A percentile compares a stretch with the other conserved stretches of the same genome.
Evolutionary conservation across 306 rosid genomes (phyloP).

Genomic region (Sechiopsis laciniata): DNA sequence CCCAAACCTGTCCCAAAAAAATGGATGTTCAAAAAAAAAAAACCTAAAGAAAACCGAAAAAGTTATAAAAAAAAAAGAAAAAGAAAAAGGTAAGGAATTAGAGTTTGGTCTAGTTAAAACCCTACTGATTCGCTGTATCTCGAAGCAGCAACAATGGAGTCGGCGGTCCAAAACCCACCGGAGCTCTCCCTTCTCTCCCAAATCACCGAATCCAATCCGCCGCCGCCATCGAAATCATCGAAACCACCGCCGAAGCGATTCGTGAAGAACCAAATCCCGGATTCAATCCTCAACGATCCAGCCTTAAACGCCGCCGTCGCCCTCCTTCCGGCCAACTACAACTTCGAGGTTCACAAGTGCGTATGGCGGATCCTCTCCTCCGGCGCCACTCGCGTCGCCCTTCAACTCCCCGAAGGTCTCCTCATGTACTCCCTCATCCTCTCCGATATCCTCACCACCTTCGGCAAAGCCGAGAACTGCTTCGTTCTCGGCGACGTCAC

Average conservation of each 20-base stretch:
- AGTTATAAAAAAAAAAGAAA: too few relatives aligned
- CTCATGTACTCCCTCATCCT: conserved; percentile 81
- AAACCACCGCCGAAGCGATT: conserved; percentile 40
- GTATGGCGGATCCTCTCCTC: conserved; percentile 76
- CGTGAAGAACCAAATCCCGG: conserved; percentile 43
- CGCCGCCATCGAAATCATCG: not conserved
- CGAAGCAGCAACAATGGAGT: not conserved
- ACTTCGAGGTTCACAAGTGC: conserved; percentile 80
- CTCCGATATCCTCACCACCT: conserved; percentile 75
- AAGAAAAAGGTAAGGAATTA: too few relatives aligned
- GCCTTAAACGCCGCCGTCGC: conserved; percentile 43
- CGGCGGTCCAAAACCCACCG: conserved; percentile 5
- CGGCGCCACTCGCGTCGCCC: conserved; percentile 56
- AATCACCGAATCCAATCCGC: not conserved
- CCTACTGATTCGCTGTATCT: too few relatives aligned
- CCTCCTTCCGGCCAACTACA: conserved; percentile 57
- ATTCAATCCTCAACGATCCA: conserved; percentile 39
- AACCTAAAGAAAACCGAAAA: too few relatives aligned
- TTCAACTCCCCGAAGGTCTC: conserved; percentile 84
- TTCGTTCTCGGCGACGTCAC: conserved; percentile 75
- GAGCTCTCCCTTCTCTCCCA: not conserved
- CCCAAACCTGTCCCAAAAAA: too few relatives aligned
- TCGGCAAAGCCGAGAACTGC: conserved; percentile 51
- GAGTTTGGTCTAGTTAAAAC: too few relatives aligned
- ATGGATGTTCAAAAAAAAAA: too few relatives aligned